A percentile compares a stretch with the other conserved stretches of the same genome.
Conservation (phyloP, 163 green algal genomes). For the Prototheca cutis region DNA sequence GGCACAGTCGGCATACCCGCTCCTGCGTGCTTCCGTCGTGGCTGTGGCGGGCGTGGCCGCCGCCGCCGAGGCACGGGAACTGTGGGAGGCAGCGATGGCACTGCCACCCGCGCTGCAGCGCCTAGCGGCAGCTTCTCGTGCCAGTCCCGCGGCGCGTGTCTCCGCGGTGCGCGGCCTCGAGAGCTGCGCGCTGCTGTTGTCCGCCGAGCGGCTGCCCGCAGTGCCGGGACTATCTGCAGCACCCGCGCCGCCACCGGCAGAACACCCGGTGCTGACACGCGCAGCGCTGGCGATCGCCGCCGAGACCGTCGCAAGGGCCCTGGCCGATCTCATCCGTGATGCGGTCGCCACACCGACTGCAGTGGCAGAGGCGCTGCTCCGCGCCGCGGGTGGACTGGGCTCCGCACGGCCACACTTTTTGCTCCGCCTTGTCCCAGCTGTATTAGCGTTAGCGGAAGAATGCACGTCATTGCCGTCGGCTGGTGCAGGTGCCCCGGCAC, state of each 20-base stretch:
- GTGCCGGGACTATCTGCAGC: constrained; percentile 5
- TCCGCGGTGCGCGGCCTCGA: constrained; percentile 38
- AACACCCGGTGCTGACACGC: constrained; percentile 17
- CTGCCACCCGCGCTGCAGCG: constrained; percentile 1
- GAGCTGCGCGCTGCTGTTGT: constrained; percentile 34
- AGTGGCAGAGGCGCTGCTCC: constrained; percentile 29
- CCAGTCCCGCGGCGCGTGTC: constrained; percentile 25
- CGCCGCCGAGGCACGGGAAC: background rate
- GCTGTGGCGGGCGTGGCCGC: constrained; percentile 3
- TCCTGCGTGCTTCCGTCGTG: constrained; percentile 21
- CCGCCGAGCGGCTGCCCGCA: constrained; percentile 28
- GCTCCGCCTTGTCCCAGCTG: constrained; percentile 35
- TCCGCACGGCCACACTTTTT: constrained; percentile 40
- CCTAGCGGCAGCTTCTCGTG: constrained; percentile 3
- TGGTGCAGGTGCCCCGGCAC: too few species aligned
- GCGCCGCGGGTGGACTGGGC: constrained; percentile 22
- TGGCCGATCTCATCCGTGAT: constrained; percentile 27
- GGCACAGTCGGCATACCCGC: constrained; percentile 15
- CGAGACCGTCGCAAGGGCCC: constrained; percentile 14
- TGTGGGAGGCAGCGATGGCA: constrained; percentile 5
- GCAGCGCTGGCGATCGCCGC: constrained; percentile 27
- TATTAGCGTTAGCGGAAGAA: constrained; percentile 34
- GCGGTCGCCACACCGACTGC: constrained; percentile 4
- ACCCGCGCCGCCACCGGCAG: background rate
- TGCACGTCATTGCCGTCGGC: constrained; percentile 1